Evolutionary conservation across 1,139 yeast species (phyloP).

Genomic region (Candida gigantensis): DNA sequence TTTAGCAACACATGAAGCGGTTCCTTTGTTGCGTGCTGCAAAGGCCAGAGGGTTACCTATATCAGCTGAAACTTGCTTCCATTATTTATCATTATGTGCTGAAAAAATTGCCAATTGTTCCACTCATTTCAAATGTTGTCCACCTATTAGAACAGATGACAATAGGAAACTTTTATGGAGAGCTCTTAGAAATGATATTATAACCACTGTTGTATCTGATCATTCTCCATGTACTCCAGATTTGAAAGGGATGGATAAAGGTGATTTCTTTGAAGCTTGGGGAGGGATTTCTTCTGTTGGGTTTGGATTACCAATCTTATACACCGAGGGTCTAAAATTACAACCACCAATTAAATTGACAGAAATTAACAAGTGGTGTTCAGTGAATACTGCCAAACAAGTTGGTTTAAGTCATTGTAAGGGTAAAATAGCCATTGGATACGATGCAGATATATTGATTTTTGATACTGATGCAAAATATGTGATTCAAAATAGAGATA

Average conservation of each 20-base stretch:
- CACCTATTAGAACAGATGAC: conserved; percentile 79
- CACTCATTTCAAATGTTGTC: conserved; percentile 90
- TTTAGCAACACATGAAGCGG: conserved; percentile 79
- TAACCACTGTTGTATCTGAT: conserved; percentile 89
- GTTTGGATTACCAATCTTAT: conserved; percentile 77
- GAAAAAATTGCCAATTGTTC: conserved; percentile 74
- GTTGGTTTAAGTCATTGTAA: conserved; percentile 73
- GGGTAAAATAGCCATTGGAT: conserved; percentile 70
- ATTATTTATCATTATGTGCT: conserved; percentile 75
- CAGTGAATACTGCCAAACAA: conserved; percentile 80
- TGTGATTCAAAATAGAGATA: conserved; percentile 55
- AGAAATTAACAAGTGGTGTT: conserved; percentile 78
- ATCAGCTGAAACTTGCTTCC: conserved; percentile 93
- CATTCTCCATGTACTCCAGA: conserved; percentile 97
- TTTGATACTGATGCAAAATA: conserved; percentile 67
- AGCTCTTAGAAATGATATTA: conserved; percentile 63
- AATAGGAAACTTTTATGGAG: conserved; percentile 77
- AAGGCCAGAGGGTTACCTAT: conserved; percentile 57
- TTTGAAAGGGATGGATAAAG: conserved; percentile 74
- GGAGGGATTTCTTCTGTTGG: conserved; percentile 97
- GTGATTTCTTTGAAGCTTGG: conserved; percentile 93
- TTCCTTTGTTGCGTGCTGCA: conserved; percentile 71
- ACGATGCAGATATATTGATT: conserved; percentile 84
- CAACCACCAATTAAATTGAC: conserved; percentile 54
- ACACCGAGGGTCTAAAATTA: conserved; percentile 68